A percentile compares a stretch with the other conserved stretches of the same genome.
phyloP scores from a whole-genome alignment of 306 rosid species.

The Quercus bicolor region DNA sequence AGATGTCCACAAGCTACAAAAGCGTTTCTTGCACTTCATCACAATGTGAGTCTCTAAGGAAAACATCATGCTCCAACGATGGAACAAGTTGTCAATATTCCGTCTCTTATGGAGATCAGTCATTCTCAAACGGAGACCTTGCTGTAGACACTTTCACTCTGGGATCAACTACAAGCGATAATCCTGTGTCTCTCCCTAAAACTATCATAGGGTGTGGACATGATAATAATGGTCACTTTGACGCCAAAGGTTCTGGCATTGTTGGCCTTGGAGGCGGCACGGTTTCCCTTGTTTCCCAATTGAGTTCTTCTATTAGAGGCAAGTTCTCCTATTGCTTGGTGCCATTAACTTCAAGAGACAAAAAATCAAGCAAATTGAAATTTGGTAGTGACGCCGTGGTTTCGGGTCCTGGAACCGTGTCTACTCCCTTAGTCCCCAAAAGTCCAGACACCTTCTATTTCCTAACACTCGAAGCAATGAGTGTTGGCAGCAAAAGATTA shows the following conservation, averaged over 20 bases:
- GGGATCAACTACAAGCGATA: conserved; percentile 11
- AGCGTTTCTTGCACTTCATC: conserved; percentile 4
- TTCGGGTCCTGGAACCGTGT: neutral
- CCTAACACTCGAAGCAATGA: conserved; percentile 21
- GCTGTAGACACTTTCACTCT: conserved; percentile 48
- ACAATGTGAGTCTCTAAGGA: neutral
- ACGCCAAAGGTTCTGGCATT: conserved; percentile 25
- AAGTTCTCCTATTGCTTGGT: conserved; percentile 61
- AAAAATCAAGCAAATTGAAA: neutral
- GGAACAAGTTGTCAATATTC: conserved; percentile 18
- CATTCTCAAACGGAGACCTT: conserved; percentile 25
- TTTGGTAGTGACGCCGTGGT: conserved; percentile 14
- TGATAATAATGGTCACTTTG: neutral
- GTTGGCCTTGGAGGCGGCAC: conserved; percentile 51
- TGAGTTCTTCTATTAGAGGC: conserved; percentile 16
- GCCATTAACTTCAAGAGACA: neutral
- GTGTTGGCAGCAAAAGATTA: conserved; percentile 12
- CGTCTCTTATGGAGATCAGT: conserved; percentile 19
- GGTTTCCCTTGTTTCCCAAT: conserved; percentile 31
- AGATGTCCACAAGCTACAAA: conserved; percentile 30
- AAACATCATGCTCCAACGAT: neutral
- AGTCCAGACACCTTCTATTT: conserved; percentile 9
- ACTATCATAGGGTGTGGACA: conserved; percentile 47
- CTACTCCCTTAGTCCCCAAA: conserved; percentile 21
- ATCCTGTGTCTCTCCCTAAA: conserved; percentile 11